Base-by-base conservation (phyloP, 495 filamentous ascomycete species). In the Staphylotrichum tortipilum region DNA sequence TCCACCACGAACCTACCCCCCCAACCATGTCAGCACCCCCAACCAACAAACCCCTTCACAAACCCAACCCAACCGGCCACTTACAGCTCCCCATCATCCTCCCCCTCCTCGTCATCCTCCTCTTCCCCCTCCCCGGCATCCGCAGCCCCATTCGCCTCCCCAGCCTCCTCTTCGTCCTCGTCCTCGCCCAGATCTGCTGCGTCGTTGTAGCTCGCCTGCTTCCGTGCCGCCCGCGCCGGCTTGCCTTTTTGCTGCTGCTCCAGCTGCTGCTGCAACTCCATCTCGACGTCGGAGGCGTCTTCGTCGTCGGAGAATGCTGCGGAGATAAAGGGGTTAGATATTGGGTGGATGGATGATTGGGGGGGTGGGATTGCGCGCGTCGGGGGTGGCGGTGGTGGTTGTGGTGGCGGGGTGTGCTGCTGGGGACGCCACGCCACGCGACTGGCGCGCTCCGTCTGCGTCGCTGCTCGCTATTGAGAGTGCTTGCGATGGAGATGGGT, bases 1-100 rank as follows among this genome's bases (percentile, higher is more conserved):
- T 83, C 79, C 24, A 83, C 79, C 17, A 80, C 71, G 47, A 64
- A 82, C 54, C 74, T 78, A 53, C n/a, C n/a, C n/a, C n/a, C n/a
- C n/a, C n/a, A n/a, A n/a, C n/a, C n/a, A n/a, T 17, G 52, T 55
- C 30, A 62, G 48, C 41, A 30, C 3, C n/a, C 42, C 11, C 1
- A 8, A n/a, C 18, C 28, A n/a, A n/a, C n/a, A n/a, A n/a, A n/a
- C n/a, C n/a, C n/a, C n/a, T n/a, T n/a, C n/a, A n/a, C n/a, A n/a
- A n/a, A n/a, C n/a, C n/a, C n/a, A n/a, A n/a, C n/a, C n/a, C n/a
- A n/a, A n/a, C n/a, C n/a, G n/a, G n/a, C n/a, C 71, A 70, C 74
- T 49, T 72, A 69, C 33, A 66, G 66, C 0, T 66, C 72, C 6
- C 68, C 41, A 9, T 69, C 61, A 15, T 68, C 65, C 5, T 62